These are phyloP conservation scores for Glaciozyma martinii DNA, from an alignment of 768 basidiomycete species.

Conservation along the genomic window DNA sequence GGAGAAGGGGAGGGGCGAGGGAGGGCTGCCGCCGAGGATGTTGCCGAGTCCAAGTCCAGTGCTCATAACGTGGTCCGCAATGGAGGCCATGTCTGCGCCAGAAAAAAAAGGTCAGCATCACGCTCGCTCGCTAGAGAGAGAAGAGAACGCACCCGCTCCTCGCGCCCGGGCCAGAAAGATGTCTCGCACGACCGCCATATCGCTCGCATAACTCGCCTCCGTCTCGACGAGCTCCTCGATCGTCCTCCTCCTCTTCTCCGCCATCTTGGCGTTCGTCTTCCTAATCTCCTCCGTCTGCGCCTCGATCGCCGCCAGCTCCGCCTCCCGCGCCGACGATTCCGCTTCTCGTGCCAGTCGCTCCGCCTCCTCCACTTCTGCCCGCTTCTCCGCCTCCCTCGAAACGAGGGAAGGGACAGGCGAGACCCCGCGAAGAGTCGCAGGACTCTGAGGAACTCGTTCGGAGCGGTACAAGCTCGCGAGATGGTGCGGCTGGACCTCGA, in stretches of 20 bases:
- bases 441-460: not conserved
- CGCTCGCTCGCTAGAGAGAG: not conserved
- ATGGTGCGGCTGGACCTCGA: not conserved
- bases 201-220: conserved; percentile 92
- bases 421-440: conserved; percentile 9
- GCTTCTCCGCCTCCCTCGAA: not conserved
- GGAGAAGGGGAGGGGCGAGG: not conserved
- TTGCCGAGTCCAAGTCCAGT: conserved; percentile 23
- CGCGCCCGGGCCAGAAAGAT: conserved; percentile 36
- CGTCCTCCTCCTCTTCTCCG: conserved; percentile 18
- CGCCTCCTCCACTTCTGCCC: no score
- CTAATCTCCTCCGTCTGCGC: not conserved
- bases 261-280: conserved; percentile 2
- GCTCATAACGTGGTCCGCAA: conserved; percentile 30
- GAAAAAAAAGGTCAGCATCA: not conserved
- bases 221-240: conserved; percentile 86
- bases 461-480: not conserved
- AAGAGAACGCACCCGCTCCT: conserved; percentile 19
- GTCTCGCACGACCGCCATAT: conserved; percentile 93
- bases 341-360: no score
- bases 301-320: not conserved
- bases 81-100: conserved; percentile 16
- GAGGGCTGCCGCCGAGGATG: not conserved
- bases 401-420: conserved; percentile 1
- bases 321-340: no score